phyloP scores from a whole-genome alignment of 139 green algal genomes.

The Closterium sp. region DNA sequence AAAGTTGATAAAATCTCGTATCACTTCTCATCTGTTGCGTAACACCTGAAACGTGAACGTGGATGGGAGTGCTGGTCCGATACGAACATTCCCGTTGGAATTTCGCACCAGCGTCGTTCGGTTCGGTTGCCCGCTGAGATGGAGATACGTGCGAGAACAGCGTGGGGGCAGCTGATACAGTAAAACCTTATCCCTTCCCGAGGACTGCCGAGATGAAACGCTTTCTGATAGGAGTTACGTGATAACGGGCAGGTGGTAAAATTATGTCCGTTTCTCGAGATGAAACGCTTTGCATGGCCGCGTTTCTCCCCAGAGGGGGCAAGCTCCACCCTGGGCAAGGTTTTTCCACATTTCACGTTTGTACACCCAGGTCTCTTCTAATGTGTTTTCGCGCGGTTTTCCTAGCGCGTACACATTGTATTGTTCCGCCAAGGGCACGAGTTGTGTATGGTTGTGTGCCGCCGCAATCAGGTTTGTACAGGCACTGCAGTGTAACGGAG shows the following conservation, averaged over 20 bases:
- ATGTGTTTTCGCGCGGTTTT: too few species aligned
- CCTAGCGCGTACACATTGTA: background rate
- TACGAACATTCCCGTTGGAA: too few species aligned
- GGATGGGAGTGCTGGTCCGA: background rate
- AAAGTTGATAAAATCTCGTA: background rate
- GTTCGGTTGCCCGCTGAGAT: background rate
- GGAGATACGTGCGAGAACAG: background rate
- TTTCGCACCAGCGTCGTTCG: background rate
- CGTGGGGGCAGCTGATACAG: background rate
- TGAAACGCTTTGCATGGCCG: background rate
- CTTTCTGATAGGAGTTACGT: too few species aligned
- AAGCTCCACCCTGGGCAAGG: too few species aligned
- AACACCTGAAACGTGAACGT: background rate
- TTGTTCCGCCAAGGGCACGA: background rate
- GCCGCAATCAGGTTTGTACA: background rate
- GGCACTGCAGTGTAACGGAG: background rate
- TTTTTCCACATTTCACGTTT: too few species aligned
- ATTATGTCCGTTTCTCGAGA: background rate
- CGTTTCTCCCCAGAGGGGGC: background rate
- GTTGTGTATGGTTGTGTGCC: background rate
- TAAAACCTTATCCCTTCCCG: background rate
- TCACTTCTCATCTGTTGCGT: background rate
- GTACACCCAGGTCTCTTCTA: too few species aligned
- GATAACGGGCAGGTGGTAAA: too few species aligned
- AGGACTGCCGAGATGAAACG: too few species aligned